Evolutionary conservation across 2,329 filamentous ascomycete genomes (phyloP), one percentile per base, ranked within the genome.

Genomic region (Cordyceps farinosa): DNA sequence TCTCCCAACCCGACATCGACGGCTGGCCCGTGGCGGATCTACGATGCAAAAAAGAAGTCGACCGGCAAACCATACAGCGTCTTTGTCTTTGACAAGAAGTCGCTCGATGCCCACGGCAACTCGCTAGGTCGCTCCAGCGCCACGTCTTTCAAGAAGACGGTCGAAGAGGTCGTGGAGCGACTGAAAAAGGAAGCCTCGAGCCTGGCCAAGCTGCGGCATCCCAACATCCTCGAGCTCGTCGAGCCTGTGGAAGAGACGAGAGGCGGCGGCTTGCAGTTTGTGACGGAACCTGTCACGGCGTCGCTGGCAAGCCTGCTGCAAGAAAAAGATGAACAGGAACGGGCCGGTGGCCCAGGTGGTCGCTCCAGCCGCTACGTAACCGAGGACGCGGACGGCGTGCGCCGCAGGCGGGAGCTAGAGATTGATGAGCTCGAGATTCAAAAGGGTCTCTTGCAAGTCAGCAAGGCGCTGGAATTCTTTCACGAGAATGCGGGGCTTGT

Each of bases 361-460:
- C 82, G 91, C 65, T 82, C 87, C 4, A 92, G 91, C 74, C 88
- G 91, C 69, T 95, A 88, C 77, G 89, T 95, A 61, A 87, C 90
- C 1, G 91, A 95, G 71, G 90, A 92, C 68, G 81, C 88, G 1
- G 89, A 93, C 68, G 90, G 90, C 42, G 86, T 86, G 56, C 83
- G 87, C 67, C 84, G 87, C 69, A 82, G 91, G 70, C 84, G 90
- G 69, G 93, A 98, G 71, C 77, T 97, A 15, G 94, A 98, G 74
- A 91, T 99, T 66, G 95, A 99, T 73, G 95, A 98, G 77, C 80
- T 99, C 64, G 95, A 99, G 76, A 96, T 98, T 70, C 95, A 99
- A 75, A 99, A 99, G 77, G 95, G 95, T 0, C 76, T 99, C 66
- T 79, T 98, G 65, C 95, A 99, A 75, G 85, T 99, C 66, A 93